Conservation (phyloP, 2,329 filamentous ascomycete species). For the Alternaria conjuncta region DNA sequence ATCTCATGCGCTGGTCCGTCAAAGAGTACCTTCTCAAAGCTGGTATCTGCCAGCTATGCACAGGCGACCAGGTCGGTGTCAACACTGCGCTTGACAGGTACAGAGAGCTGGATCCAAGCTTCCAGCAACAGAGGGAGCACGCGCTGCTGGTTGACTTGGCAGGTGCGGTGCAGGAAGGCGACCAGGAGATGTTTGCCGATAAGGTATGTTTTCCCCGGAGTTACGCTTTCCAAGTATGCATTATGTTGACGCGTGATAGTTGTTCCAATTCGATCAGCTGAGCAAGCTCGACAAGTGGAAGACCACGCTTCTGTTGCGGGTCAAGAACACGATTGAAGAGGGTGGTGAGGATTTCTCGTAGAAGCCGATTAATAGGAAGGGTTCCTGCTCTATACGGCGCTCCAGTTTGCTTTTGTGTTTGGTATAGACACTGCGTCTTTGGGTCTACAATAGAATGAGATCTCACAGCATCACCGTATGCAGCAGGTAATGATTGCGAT, state of each 20-base stretch:
- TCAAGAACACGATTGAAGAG: conserved; percentile 84
- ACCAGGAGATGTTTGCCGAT: conserved; percentile 83
- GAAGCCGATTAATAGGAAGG: conserved; percentile 1
- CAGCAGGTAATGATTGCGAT: not conserved
- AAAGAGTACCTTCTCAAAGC: conserved; percentile 97
- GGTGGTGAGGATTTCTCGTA: conserved; percentile 72
- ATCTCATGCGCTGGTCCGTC: conserved; percentile 68
- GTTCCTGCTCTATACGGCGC: not conserved
- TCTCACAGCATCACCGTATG: not conserved
- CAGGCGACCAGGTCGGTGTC: conserved; percentile 77
- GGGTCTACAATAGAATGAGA: not conserved
- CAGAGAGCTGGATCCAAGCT: conserved; percentile 68
- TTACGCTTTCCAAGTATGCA: not conserved
- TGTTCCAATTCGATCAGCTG: conserved; percentile 90
- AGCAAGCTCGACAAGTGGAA: conserved; percentile 98
- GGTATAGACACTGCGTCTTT: conserved; percentile 1
- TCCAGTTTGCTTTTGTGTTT: not conserved
- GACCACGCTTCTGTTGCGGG: conserved; percentile 79
- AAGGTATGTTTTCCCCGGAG: conserved; percentile 60
- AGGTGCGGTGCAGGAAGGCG: conserved; percentile 75
- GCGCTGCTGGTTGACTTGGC: conserved; percentile 80
- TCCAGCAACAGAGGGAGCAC: conserved; percentile 78
- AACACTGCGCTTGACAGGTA: conserved; percentile 84
- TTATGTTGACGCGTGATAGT: conserved; percentile 24
- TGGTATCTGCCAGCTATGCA: conserved; percentile 84